Percentiles rank a stretch among this genome's conserved stretches.
These are phyloP conservation scores for Trifolium fragiferum DNA, from an alignment of 306 rosid genomes.

Conservation along the genomic window DNA sequence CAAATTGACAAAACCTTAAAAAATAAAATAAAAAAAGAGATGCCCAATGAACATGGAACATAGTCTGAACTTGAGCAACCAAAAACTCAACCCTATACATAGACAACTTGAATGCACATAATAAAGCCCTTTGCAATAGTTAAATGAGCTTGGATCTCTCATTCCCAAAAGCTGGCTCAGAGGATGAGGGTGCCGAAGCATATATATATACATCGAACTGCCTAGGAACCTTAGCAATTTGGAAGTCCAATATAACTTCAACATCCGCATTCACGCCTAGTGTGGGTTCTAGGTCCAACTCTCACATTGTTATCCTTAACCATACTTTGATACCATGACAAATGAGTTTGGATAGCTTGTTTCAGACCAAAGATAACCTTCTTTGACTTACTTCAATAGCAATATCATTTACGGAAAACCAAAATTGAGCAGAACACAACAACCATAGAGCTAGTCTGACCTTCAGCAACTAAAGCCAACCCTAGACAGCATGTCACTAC, in stretches of 20 bases:
- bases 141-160: no score
- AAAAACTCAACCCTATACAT: neutral
- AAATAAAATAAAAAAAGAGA: neutral
- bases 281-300: no score
- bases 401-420: neutral
- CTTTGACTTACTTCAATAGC: neutral
- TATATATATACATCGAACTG: no score
- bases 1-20: conserved; percentile 4
- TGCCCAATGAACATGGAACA: neutral
- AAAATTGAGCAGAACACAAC: conserved; percentile 5
- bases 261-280: no score
- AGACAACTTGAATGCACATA: conserved; percentile 1
- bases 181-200: no score
- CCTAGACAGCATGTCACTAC: conserved; percentile 56
- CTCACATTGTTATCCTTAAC: no score
- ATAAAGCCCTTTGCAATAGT: neutral
- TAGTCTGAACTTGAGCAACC: conserved; percentile 2
- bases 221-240: no score
- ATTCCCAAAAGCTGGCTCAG: no score
- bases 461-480: neutral
- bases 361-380: no score
- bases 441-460: neutral
- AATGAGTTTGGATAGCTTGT: no score
- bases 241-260: no score
- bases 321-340: no score